Evolutionary conservation across 164 flowering plant species (phyloP).

Genomic region (Magnolia changhungtana): DNA sequence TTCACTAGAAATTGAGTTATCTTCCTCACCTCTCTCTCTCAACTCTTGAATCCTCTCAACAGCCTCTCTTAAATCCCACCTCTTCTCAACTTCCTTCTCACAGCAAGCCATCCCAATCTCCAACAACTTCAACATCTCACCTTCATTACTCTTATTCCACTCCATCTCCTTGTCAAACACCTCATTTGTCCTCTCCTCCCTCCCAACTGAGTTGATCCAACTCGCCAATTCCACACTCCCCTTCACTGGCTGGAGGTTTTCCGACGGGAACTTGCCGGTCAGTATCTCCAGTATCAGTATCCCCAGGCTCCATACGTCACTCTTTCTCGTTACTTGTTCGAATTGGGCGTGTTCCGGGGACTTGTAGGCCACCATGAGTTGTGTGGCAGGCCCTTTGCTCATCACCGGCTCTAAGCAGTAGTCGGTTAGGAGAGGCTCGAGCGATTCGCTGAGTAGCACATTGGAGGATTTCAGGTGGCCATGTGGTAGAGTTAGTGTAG

Average conservation of each 20-base stretch:
- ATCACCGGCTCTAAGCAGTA: slow-evolving; percentile 58
- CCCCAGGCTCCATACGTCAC: slow-evolving; percentile 89
- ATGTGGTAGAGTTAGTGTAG: slow-evolving; percentile 59
- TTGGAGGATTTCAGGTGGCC: slow-evolving; percentile 92
- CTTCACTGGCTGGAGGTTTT: slow-evolving; percentile 26
- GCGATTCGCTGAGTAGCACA: slow-evolving; percentile 50
- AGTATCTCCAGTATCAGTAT: slow-evolving; percentile 67
- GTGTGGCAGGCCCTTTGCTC: slow-evolving; percentile 49
- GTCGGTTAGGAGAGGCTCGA: slow-evolving; percentile 61
- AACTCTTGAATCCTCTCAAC: slow-evolving; percentile 58
- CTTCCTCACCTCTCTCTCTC: slow-evolving; percentile 38
- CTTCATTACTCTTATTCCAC: slow-evolving; percentile 26
- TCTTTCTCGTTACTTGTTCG: slow-evolving; percentile 50
- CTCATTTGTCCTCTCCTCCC: slow-evolving; percentile 31
- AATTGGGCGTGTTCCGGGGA: slow-evolving; percentile 59
- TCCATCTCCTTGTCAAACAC: slow-evolving; percentile 63
- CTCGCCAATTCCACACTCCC: slow-evolving; percentile 35
- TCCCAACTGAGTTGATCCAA: slow-evolving; percentile 49
- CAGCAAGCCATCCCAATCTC: slow-evolving; percentile 64
- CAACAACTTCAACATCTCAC: slow-evolving; percentile 62
- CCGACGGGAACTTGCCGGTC: slow-evolving; percentile 54
- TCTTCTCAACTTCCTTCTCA: slow-evolving; percentile 54
- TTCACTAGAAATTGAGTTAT: slow-evolving; percentile 47
- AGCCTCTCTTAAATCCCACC: slow-evolving; percentile 60
- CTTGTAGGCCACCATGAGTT: slow-evolving; percentile 67